Base-by-base conservation (phyloP, 2,329 filamentous ascomycete genomes). In the Paecilomyces variotii region DNA sequence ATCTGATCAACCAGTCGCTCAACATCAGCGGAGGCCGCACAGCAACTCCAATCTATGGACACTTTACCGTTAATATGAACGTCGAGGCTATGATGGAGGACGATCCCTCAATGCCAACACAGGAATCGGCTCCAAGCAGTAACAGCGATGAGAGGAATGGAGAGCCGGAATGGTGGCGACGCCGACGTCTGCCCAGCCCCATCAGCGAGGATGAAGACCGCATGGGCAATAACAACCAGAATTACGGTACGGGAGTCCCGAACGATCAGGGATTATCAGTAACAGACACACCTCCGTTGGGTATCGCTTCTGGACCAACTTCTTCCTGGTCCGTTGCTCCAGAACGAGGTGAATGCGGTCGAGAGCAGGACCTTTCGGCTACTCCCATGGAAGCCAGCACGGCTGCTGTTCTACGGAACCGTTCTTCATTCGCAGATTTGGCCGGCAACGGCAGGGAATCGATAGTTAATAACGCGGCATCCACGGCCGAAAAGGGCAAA, bases 401-500 rank as follows among this genome's bases (percentile, higher is more conserved):
- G 3, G 50, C 50, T 9, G 25, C 19, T 3, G 4, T 30, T 32
- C 1, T 54, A 3, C 53, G 53, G n/a, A 28, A 26, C 3, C 28
- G 53, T 26, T 24, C 27, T 54, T 54, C 53, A 32, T 54, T 30
- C 11, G n/a, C 51, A 56, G 57, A 53, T 25, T 52, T 32, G 45
- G 58, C 32, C 51, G 58, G 53, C 57, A 58, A 39, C 49, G 58
- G 25, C 26, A 58, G 50, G 52, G 56, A 58, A 26, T 50, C 54
- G 4, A 32, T 55, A 30, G 24, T 56, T 53, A 57, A 55, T 53
- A 57, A 55, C 34, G 53, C 55, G 53, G 52, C 34, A 49, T 45
- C 57, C 34, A 53, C 14, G 19, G 39, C 57, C 14, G 57, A 54
- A 26, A 66, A 64, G 52, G 62, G 66, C 53, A 88, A 87, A 74